Evolutionary conservation across 495 filamentous ascomycete genomes (phyloP).

Genomic region (Annulohypoxylon bovei): DNA sequence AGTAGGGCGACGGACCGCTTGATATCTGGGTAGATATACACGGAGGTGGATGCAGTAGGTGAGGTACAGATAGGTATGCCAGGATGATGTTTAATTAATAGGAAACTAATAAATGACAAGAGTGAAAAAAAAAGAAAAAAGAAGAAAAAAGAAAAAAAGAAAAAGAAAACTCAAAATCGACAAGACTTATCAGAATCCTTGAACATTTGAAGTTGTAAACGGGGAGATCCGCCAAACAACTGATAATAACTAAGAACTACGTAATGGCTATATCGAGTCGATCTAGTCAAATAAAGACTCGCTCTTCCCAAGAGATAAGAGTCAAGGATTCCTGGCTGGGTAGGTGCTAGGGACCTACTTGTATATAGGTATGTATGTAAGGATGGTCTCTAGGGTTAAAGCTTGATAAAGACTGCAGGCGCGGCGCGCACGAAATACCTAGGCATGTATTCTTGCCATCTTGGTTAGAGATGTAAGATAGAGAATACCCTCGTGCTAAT

Average conservation of each 20-base stretch:
- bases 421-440: background rate
- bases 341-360: conserved; percentile 5
- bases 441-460: conserved; percentile 14
- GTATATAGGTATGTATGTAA: background rate
- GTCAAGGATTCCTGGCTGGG: conserved; percentile 24
- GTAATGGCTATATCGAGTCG: conserved; percentile 5
- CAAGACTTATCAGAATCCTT: background rate
- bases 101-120: background rate
- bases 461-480: conserved; percentile 12
- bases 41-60: background rate
- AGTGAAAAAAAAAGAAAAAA: background rate
- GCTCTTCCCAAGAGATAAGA: conserved; percentile 19
- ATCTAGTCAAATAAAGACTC: conserved; percentile 2
- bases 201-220: background rate
- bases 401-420: conserved; percentile 9
- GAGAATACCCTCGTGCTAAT: conserved; percentile 17
- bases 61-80: background rate
- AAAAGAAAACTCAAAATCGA: background rate
- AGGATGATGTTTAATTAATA: background rate
- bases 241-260: background rate
- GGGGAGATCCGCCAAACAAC: background rate
- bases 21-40: too few relatives aligned
- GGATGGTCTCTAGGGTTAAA: conserved; percentile 5
- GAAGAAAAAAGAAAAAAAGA: background rate
- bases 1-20: background rate